Conservation (phyloP, 2,329 filamentous ascomycete species). For the Microsporum audouinii region DNA sequence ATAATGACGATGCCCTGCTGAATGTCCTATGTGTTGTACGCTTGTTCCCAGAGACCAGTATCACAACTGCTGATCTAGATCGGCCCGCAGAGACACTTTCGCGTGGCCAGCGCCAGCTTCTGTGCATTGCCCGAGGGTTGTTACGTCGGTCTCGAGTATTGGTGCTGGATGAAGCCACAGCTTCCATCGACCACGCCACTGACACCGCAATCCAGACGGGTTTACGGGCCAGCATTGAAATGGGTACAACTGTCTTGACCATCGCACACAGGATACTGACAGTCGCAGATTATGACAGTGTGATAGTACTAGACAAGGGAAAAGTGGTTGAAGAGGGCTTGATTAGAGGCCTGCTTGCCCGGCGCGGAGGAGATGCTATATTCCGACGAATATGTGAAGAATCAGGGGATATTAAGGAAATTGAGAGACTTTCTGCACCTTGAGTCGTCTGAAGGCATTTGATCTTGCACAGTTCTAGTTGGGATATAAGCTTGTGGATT, state of each 20-base stretch:
- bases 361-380: too few species aligned
- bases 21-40: constrained; percentile 51
- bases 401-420: background rate
- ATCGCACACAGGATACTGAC: constrained; percentile 55
- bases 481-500: too few species aligned
- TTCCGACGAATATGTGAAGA: too few species aligned
- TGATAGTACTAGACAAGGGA: constrained; percentile 44
- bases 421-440: background rate
- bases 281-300: constrained; percentile 47
- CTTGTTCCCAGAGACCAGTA: background rate
- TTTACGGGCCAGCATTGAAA: constrained; percentile 46
- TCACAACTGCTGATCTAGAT: constrained; percentile 36
- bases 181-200: constrained; percentile 52
- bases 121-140: constrained; percentile 52
- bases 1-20: constrained; percentile 94
- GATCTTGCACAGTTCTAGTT: too few species aligned
- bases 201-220: constrained; percentile 46
- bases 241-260: constrained; percentile 52
- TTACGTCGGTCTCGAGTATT: constrained; percentile 50
- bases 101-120: constrained; percentile 55
- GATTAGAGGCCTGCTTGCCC: background rate
- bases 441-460: too few species aligned
- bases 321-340: constrained; percentile 23
- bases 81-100: constrained; percentile 39
- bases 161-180: constrained; percentile 56